These are phyloP conservation scores for Apiotrichum siamense DNA, from an alignment of 1,284 basidiomycete species.

Conservation along the genomic window DNA sequence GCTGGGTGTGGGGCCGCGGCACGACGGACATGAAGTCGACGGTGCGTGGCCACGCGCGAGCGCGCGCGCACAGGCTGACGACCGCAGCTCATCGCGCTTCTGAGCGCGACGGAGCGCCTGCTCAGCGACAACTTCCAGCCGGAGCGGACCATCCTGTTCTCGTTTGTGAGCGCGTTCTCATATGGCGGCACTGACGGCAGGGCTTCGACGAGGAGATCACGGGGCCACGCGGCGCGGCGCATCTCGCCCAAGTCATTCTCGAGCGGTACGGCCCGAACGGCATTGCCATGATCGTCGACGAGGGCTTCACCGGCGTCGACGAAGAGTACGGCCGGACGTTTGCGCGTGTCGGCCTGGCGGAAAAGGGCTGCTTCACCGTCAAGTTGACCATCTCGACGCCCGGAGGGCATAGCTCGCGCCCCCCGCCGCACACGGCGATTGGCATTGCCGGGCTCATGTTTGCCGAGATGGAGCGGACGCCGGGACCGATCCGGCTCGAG, in stretches of 20 bases:
- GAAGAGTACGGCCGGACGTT: slow-evolving; percentile 25
- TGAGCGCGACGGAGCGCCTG: slow-evolving; percentile 21
- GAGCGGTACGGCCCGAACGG: slow-evolving; percentile 24
- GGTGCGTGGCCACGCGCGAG: not conserved
- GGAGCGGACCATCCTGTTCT: slow-evolving; percentile 10
- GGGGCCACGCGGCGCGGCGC: slow-evolving; percentile 24
- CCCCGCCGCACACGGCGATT: slow-evolving; percentile 29
- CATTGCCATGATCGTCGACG: slow-evolving; percentile 29
- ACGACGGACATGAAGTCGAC: slow-evolving; percentile 28
- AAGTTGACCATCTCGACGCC: slow-evolving; percentile 52
- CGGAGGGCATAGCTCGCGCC: slow-evolving; percentile 61
- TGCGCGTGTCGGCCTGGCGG: slow-evolving; percentile 27
- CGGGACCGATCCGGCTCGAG: slow-evolving; percentile 4
- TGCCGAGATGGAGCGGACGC: slow-evolving; percentile 16
- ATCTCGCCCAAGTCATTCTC: slow-evolving; percentile 19
- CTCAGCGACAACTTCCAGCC: slow-evolving; percentile 17
- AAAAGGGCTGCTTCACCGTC: slow-evolving; percentile 50
- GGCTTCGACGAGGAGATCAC: slow-evolving; percentile 29
- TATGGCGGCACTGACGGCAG: slow-evolving; percentile 10
- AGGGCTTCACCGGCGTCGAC: slow-evolving; percentile 31
- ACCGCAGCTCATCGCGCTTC: slow-evolving; percentile 8
- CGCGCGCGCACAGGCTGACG: not conserved
- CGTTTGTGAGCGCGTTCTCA: not conserved
- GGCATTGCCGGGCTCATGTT: slow-evolving; percentile 37
- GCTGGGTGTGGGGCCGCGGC: slow-evolving; percentile 30